Percentiles rank a stretch among this genome's conserved stretches.
Conservation (phyloP, 148 eudicot genomes). For the Amaranthus cruentus region DNA sequence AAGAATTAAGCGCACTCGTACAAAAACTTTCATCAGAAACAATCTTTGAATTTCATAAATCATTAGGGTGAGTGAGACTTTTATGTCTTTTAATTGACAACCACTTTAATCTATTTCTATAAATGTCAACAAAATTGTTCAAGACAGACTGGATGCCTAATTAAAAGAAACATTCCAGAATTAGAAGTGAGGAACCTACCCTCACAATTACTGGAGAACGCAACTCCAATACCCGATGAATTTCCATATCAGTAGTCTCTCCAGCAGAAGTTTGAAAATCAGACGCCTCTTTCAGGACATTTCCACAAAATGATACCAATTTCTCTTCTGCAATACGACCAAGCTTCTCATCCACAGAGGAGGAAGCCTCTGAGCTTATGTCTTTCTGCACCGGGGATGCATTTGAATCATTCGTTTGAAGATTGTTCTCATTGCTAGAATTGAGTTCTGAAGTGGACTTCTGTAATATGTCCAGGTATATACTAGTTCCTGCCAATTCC, state of each 20-base stretch:
- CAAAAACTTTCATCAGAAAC: not conserved
- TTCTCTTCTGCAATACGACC: constrained; percentile 78
- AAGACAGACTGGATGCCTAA: not conserved
- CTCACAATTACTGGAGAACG: constrained; percentile 90
- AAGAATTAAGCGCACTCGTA: not conserved
- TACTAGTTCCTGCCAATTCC: constrained; percentile 78
- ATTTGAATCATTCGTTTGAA: constrained; percentile 24
- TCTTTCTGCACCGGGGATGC: not conserved
- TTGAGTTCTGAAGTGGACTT: constrained; percentile 64
- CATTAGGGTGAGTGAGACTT: not conserved
- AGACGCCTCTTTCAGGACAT: constrained; percentile 89
- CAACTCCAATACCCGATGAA: constrained; percentile 85
- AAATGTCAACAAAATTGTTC: not conserved
- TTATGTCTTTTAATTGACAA: no score
- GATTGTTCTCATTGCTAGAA: constrained; percentile 21
- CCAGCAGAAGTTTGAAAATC: constrained; percentile 79
- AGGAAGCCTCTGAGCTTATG: constrained; percentile 5
- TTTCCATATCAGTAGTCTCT: constrained; percentile 75
- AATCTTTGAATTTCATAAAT: not conserved
- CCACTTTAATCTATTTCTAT: not conserved
- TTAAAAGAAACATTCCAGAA: not conserved
- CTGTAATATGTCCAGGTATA: constrained; percentile 86
- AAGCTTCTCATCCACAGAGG: constrained; percentile 48
- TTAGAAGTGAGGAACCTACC: constrained; percentile 33
- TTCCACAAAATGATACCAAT: constrained; percentile 78